Conservation (phyloP, 345 rosid species). For the Turritis glabra region DNA sequence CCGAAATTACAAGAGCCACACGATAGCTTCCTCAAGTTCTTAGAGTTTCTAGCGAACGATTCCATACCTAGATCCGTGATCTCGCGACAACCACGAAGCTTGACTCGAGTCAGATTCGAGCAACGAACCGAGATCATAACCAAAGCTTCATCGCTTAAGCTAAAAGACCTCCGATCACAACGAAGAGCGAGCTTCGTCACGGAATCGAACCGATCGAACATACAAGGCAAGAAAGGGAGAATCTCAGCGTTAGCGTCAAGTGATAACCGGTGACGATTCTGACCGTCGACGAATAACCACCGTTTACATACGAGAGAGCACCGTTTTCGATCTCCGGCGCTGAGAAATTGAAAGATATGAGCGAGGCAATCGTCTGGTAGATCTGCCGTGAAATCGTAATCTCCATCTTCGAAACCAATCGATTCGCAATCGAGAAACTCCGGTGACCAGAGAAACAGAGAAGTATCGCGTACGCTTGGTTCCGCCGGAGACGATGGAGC, state of each 20-base stretch:
- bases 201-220: conserved; percentile 66
- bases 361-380: conserved; percentile 85
- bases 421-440: conserved; percentile 17
- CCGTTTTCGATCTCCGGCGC: conserved; percentile 57
- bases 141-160: conserved; percentile 65
- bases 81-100: conserved; percentile 90
- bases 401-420: conserved; percentile 12
- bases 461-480: conserved; percentile 4
- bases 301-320: conserved; percentile 76
- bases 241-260: conserved; percentile 61
- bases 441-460: conserved; percentile 17
- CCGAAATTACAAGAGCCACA: conserved; percentile 78
- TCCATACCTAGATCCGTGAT: conserved; percentile 71
- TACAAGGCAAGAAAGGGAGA: conserved; percentile 38
- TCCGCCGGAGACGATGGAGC: conserved; percentile 44
- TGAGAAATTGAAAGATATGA: conserved; percentile 65
- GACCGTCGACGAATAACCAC: conserved; percentile 72
- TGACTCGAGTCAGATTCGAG: conserved; percentile 60
- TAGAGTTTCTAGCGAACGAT: conserved; percentile 56
- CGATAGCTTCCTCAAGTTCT: conserved; percentile 58
- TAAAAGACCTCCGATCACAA: conserved; percentile 59
- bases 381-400: conserved; percentile 45
- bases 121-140: conserved; percentile 57
- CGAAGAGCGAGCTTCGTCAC: conserved; percentile 69
- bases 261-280: conserved; percentile 66